Conservation (phyloP, 2,329 filamentous ascomycete species). For the Chrysoporthe cubensis region DNA sequence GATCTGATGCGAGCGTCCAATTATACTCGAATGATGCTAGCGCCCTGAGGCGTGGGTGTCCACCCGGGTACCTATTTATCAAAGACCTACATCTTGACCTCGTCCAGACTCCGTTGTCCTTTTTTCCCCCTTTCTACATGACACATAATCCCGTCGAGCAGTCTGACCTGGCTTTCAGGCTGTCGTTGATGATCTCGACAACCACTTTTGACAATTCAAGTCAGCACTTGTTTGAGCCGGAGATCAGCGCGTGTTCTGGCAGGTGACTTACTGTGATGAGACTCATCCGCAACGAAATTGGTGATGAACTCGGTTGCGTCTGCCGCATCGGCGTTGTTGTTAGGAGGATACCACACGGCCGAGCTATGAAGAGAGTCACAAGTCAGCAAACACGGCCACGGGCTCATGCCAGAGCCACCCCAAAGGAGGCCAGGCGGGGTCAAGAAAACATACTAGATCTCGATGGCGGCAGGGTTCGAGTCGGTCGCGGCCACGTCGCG, state of each 20-base stretch:
- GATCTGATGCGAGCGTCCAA: too few species aligned
- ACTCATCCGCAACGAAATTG: conserved; percentile 13
- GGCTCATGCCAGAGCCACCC: not conserved
- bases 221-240: not conserved
- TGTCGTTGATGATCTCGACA: conserved; percentile 13
- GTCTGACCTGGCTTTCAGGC: conserved; percentile 1
- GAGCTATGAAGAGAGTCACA: conserved; percentile 12
- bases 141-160: conserved; percentile 5
- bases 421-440: not conserved
- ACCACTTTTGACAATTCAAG: not conserved
- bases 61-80: too few species aligned
- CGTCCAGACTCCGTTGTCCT: not conserved
- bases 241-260: not conserved
- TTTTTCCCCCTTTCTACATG: not conserved
- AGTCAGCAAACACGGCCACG: not conserved
- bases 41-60: too few species aligned
- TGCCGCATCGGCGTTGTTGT: conserved; percentile 1
- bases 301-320: conserved; percentile 1
- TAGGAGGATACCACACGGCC: conserved; percentile 18
- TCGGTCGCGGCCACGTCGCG: conserved; percentile 29
- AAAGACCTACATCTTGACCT: too few species aligned
- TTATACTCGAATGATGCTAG: too few species aligned
- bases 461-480: conserved; percentile 22
- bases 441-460: conserved; percentile 27
- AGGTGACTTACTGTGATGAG: conserved; percentile 11